These are phyloP conservation scores for Hemileccinum rubropunctum DNA, from an alignment of 768 basidiomycete genomes.

Conservation along the genomic window DNA sequence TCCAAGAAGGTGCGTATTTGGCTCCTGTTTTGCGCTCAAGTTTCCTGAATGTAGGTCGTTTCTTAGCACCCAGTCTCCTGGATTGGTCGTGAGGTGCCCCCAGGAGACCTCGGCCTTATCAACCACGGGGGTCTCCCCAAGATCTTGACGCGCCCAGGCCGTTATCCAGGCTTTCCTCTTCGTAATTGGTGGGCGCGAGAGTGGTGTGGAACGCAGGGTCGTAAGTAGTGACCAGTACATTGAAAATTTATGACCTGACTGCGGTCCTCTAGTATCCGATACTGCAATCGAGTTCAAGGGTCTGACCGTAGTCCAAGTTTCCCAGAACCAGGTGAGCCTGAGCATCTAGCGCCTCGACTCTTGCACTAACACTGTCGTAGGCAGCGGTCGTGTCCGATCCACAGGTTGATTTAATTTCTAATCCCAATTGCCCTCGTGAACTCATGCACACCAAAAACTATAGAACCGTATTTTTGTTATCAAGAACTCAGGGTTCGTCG, in stretches of 20 bases:
- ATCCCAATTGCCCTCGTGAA: background rate
- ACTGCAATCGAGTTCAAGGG: conserved; percentile 80
- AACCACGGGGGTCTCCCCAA: conserved; percentile 84
- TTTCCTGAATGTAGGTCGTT: background rate
- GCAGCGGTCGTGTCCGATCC: conserved; percentile 77
- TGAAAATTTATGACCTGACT: background rate
- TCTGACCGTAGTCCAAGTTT: conserved; percentile 81
- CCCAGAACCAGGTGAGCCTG: conserved; percentile 63
- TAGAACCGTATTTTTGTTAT: conserved; percentile 76
- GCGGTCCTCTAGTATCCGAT: conserved; percentile 58
- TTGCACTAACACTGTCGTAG: conserved; percentile 12
- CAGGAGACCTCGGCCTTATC: conserved; percentile 70
- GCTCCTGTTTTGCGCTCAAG: background rate
- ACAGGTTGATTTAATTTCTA: conserved; percentile 32
- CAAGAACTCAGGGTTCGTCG: conserved; percentile 76
- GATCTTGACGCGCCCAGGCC: conserved; percentile 68
- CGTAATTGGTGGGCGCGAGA: conserved; percentile 83
- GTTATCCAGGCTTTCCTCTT: conserved; percentile 73
- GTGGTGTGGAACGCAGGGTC: conserved; percentile 67
- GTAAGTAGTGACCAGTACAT: conserved; percentile 39
- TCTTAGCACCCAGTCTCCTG: conserved; percentile 57
- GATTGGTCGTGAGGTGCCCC: conserved; percentile 69
- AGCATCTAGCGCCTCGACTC: background rate
- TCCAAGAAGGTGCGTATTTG: conserved; percentile 52
- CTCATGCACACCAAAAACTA: background rate